Base-by-base conservation (phyloP, 192 early-diverging fungal genomes). In the Glomus cerebriforme region DNA sequence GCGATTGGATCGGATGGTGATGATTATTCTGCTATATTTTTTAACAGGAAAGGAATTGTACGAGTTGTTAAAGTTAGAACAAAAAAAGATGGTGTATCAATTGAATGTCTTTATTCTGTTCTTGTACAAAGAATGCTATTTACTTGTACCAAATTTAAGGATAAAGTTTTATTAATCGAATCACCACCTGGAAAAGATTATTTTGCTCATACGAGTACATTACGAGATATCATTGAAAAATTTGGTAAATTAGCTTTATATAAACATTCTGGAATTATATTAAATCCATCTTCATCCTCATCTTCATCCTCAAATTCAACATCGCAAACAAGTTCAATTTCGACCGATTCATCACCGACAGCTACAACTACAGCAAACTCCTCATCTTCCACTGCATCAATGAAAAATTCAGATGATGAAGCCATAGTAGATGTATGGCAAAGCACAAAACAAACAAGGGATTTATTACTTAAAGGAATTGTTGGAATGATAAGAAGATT, bases 11-110 rank as follows among this genome's bases (percentile, higher is more conserved):
- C 27, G 13, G 27, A 63, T 63, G 62, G 62, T 63, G 24, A 63
- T 63, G 62, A 63, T 12, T 63, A 63, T 29, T 63, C 62, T 29
- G 62, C 62, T 6, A 63, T 63, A 63, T 63, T 63, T 63, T 63
- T 63, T 26, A 63, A 63, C 27, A 63, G 9, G 13, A 63, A 63
- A 26, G n/a, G 62, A 27, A 63, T 63, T 26, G 62, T 63, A 24
- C n/a, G 62, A 1, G 62, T 63, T 12, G 62, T 63, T 15, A 63
- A 63, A 7, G 62, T 29, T 63, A 63, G 27, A 27, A 27, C 62
- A 8, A 27, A 24, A 63, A 63, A 63, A 26, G 27, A 29, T 63
- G 27, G 24, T 63, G 62, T 63, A 63, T 29, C n/a, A 63, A 63
- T 63, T 2, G 62, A 63, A 12, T 63, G 62, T 4, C 26, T 63